These are phyloP conservation scores for Quercus phellos DNA, from an alignment of 331 rosid species.

Conservation along the genomic window DNA sequence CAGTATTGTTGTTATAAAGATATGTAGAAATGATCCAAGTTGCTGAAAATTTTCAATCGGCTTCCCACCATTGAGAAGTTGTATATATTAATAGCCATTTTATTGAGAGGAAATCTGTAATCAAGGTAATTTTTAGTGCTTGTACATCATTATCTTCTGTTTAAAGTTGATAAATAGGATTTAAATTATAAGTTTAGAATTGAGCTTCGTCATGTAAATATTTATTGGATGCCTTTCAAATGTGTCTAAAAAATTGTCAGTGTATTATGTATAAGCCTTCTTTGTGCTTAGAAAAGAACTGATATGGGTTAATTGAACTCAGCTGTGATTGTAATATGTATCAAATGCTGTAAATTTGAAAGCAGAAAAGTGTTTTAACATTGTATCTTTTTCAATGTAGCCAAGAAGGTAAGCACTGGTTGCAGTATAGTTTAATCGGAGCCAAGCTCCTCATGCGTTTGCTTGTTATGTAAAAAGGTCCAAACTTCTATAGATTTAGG, in stretches of 20 bases:
- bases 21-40: conserved; percentile 26
- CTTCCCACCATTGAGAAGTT: conserved; percentile 41
- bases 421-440: background rate
- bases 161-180: conserved; percentile 24
- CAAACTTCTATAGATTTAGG: too few species aligned
- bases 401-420: background rate
- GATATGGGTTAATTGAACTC: background rate
- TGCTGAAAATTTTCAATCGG: conserved; percentile 48
- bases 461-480: background rate
- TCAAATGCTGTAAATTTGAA: background rate
- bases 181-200: conserved; percentile 3
- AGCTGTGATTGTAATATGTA: background rate
- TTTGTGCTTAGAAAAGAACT: background rate
- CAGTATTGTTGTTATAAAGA: conserved; percentile 21
- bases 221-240: background rate
- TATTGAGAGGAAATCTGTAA: conserved; percentile 26
- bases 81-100: conserved; percentile 50
- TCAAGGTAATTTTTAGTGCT: conserved; percentile 25
- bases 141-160: conserved; percentile 30
- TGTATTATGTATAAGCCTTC: background rate
- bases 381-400: background rate
- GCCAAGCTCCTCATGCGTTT: background rate
- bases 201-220: conserved; percentile 32
- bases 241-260: background rate
- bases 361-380: background rate